phyloP scores from a whole-genome alignment of 2,329 filamentous ascomycete species.

The Colletotrichum neosansevieriae region DNA sequence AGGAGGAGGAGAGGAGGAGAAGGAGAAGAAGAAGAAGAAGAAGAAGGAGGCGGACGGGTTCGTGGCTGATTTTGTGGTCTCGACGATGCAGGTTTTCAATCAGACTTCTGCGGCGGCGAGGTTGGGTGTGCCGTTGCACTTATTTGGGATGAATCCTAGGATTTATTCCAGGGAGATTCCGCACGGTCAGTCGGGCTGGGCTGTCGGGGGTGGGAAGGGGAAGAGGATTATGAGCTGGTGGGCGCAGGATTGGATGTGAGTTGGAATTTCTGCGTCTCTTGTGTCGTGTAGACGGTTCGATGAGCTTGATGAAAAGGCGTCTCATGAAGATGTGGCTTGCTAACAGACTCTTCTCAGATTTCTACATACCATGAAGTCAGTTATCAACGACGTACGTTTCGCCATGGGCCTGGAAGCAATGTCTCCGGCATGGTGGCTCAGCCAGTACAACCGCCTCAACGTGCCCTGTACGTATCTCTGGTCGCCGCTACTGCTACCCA shows the following conservation, averaged over 20 bases:
- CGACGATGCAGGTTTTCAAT: constrained; percentile 45
- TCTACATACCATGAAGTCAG: constrained; percentile 38
- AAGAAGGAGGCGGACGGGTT: constrained; percentile 29
- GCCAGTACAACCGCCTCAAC: constrained; percentile 59
- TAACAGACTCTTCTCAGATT: constrained; percentile 22
- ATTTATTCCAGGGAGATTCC: constrained; percentile 31
- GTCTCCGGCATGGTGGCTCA: constrained; percentile 61
- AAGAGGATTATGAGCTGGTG: constrained; percentile 30
- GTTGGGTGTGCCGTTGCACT: constrained; percentile 69
- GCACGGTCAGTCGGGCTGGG: constrained; percentile 35
- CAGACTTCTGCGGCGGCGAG: constrained; percentile 59
- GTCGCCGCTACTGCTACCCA: constrained; percentile 60
- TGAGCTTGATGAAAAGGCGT: too few relatives aligned
- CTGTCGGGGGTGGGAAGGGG: background rate
- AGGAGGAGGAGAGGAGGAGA: background rate
- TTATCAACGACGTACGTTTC: constrained; percentile 60
- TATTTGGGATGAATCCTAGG: constrained; percentile 72
- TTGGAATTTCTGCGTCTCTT: background rate
- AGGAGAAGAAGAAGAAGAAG: background rate
- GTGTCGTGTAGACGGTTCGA: background rate
- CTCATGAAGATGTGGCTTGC: background rate
- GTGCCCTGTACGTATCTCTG: constrained; percentile 61
- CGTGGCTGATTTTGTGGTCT: constrained; percentile 45
- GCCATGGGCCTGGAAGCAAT: constrained; percentile 59
- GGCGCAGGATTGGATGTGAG: constrained; percentile 33